Conservation (phyloP, 1,284 basidiomycete species). For the Lentinula novae-zelandiae region DNA sequence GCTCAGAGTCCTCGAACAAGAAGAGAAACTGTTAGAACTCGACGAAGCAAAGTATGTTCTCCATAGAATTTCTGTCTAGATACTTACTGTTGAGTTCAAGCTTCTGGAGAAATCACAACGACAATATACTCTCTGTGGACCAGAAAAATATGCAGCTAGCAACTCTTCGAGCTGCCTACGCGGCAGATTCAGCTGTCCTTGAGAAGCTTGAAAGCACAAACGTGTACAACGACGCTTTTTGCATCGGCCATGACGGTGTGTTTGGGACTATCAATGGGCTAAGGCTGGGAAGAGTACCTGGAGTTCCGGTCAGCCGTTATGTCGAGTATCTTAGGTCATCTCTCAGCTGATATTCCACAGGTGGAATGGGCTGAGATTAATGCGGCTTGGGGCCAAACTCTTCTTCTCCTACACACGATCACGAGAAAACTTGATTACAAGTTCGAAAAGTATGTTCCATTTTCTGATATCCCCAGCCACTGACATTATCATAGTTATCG, state of each 20-base stretch:
- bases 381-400: slow-evolving; percentile 96
- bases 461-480: slow-evolving; percentile 8
- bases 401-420: slow-evolving; percentile 89
- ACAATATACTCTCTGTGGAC: slow-evolving; percentile 60
- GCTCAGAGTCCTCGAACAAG: slow-evolving; percentile 63
- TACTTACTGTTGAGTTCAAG: slow-evolving; percentile 34
- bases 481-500: slow-evolving; percentile 59
- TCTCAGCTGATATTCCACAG: slow-evolving; percentile 29
- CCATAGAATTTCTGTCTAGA: slow-evolving; percentile 4
- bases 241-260: slow-evolving; percentile 92
- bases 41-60: slow-evolving; percentile 75
- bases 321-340: neutral
- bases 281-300: slow-evolving; percentile 82
- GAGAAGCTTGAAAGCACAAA: slow-evolving; percentile 91
- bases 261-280: slow-evolving; percentile 98
- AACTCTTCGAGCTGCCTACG: slow-evolving; percentile 72
- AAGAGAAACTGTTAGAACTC: slow-evolving; percentile 71
- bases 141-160: slow-evolving; percentile 68
- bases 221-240: slow-evolving; percentile 98
- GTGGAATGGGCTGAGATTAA: slow-evolving; percentile 99
- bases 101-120: slow-evolving; percentile 82
- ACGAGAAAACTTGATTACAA: slow-evolving; percentile 85
- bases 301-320: slow-evolving; percentile 54
- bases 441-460: slow-evolving; percentile 70
- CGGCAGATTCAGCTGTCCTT: slow-evolving; percentile 69